These are phyloP conservation scores for Zasmidium cellare DNA, from an alignment of 2,329 filamentous ascomycete genomes.

Conservation along the genomic window DNA sequence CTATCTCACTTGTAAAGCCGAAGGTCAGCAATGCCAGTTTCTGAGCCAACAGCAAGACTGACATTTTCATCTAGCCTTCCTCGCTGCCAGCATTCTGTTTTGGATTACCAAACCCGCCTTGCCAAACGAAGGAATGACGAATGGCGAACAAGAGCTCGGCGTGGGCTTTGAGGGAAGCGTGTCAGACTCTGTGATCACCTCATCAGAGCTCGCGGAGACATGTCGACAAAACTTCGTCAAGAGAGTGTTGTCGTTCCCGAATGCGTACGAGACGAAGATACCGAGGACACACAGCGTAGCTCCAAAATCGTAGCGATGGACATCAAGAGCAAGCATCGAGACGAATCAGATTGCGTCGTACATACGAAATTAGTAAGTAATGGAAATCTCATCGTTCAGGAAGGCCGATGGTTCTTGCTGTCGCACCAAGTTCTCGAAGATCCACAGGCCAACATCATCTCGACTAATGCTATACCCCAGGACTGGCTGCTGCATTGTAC, in stretches of 20 bases:
- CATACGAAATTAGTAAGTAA: neutral
- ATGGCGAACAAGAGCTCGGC: neutral
- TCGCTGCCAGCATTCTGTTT: constrained; percentile 10
- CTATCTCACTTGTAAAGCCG: constrained; percentile 13
- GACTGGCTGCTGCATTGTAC: neutral
- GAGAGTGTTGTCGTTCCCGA: neutral
- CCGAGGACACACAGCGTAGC: neutral
- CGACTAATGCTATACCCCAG: neutral
- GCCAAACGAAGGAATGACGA: neutral
- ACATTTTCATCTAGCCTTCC: constrained; percentile 2
- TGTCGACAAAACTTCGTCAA: neutral
- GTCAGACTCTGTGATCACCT: neutral
- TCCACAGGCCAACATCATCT: neutral
- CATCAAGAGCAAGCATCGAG: too few species aligned
- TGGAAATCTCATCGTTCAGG: neutral
- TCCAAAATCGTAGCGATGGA: too few species aligned
- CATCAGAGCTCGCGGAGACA: neutral
- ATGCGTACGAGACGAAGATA: neutral
- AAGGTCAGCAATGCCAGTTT: constrained; percentile 5
- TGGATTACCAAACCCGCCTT: constrained; percentile 14
- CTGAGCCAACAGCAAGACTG: neutral
- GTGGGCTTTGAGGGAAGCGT: neutral
- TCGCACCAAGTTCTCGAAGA: neutral
- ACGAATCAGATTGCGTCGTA: neutral
- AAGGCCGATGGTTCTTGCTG: neutral